Percentiles rank a stretch among this genome's conserved stretches.
These are phyloP conservation scores for Leccinum aurantiacum DNA, from an alignment of 768 basidiomycete species.

Conservation along the genomic window DNA sequence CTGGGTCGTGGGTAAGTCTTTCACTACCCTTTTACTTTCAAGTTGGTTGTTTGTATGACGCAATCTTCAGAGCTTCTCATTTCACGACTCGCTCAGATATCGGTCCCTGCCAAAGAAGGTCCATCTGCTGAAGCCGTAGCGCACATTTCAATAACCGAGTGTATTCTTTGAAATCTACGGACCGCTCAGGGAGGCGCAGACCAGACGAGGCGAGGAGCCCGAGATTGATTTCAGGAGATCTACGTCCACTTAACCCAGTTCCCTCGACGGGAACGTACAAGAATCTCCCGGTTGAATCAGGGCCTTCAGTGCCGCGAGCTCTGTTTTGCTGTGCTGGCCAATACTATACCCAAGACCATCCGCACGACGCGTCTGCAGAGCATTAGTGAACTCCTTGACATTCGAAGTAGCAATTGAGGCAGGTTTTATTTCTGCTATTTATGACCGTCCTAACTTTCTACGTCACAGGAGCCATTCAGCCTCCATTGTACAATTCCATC, in stretches of 20 bases:
- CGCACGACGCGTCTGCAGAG: slow-evolving; percentile 31
- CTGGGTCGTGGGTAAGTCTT: slow-evolving; percentile 85
- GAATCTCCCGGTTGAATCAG: slow-evolving; percentile 22
- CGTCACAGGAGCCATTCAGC: slow-evolving; percentile 29
- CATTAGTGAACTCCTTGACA: slow-evolving; percentile 28
- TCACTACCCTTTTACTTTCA: neutral
- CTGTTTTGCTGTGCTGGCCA: slow-evolving; percentile 25
- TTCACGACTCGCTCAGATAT: slow-evolving; percentile 99
- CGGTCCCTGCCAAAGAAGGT: slow-evolving; percentile 91
- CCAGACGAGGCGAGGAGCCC: slow-evolving; percentile 80
- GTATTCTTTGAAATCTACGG: no score
- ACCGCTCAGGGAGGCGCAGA: slow-evolving; percentile 72
- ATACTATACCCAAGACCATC: slow-evolving; percentile 20
- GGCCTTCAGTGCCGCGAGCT: slow-evolving; percentile 13
- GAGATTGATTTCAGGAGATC: slow-evolving; percentile 54
- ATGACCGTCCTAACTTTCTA: slow-evolving; percentile 30
- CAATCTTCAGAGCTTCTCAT: slow-evolving; percentile 73
- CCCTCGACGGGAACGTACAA: slow-evolving; percentile 19
- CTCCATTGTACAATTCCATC: slow-evolving; percentile 35
- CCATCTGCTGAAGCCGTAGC: slow-evolving; percentile 90
- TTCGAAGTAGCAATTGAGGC: slow-evolving; percentile 26
- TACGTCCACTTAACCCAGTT: no score
- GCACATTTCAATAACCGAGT: slow-evolving; percentile 41
- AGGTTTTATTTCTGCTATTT: slow-evolving; percentile 32
- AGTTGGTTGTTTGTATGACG: slow-evolving; percentile 10